phyloP scores from a whole-genome alignment of 192 early-diverging fungal species.

The Diversispora epigaea region DNA sequence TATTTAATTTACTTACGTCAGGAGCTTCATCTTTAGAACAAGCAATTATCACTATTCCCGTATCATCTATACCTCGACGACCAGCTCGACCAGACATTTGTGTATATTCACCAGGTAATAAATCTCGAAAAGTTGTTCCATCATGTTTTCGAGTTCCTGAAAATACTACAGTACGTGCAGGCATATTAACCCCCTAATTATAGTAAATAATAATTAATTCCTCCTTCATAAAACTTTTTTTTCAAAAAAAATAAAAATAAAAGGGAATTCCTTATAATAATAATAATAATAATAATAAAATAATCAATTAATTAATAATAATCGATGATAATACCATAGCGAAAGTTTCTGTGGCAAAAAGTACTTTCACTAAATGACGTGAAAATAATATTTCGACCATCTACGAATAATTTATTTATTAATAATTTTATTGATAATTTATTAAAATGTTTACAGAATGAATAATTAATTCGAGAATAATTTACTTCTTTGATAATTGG shows the following conservation, averaged over 20 bases:
- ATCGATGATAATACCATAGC: constrained; percentile 68
- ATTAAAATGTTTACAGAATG: not conserved
- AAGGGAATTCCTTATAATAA: too few species aligned
- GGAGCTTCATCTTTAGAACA: constrained; percentile 35
- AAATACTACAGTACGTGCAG: constrained; percentile 91
- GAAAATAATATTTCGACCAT: constrained; percentile 96
- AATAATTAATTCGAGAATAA: not conserved
- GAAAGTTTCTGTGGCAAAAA: constrained; percentile 99
- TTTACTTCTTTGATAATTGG: constrained; percentile 94
- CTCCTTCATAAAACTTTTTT: too few species aligned
- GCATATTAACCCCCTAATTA: constrained; percentile 90
- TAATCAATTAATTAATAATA: too few species aligned
- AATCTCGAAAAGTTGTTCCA: constrained; percentile 80
- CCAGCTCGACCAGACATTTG: constrained; percentile 99
- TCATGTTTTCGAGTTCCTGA: constrained; percentile 91
- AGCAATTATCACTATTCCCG: constrained; percentile 90
- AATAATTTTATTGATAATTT: too few species aligned
- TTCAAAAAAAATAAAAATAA: too few species aligned
- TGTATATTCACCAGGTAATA: constrained; percentile 86
- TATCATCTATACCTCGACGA: constrained; percentile 87
- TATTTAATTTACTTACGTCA: constrained; percentile 28
- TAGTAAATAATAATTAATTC: too few species aligned
- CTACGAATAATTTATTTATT: constrained; percentile 32
- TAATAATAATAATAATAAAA: too few species aligned
- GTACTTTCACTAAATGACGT: constrained; percentile 78